phyloP scores from a whole-genome alignment of 441 rosid genomes.

The Euphorbia schlechtendalii region DNA sequence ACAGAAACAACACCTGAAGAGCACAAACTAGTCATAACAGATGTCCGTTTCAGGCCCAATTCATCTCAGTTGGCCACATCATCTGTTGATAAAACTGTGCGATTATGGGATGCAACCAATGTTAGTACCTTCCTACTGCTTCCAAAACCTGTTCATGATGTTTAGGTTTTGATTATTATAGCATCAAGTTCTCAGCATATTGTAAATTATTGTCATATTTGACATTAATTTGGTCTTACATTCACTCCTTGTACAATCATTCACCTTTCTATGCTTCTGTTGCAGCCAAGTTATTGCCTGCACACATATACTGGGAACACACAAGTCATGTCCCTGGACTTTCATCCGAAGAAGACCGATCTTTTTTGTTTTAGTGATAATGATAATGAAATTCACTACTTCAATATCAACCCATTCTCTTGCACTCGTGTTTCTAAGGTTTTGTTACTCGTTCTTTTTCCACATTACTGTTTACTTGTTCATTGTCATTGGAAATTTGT shows the following conservation, averaged over 20 bases:
- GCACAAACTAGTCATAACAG: conserved; percentile 56
- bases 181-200: conserved; percentile 1
- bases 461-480: not conserved
- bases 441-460: conserved; percentile 1
- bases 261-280: conserved; percentile 17
- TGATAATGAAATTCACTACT: conserved; percentile 47
- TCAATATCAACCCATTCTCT: conserved; percentile 42
- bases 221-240: not conserved
- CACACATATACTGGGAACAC: conserved; percentile 41
- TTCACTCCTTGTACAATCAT: conserved; percentile 8
- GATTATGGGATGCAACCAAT: conserved; percentile 62
- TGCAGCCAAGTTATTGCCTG: conserved; percentile 50
- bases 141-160: not conserved
- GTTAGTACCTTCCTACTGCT: conserved; percentile 30
- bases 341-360: conserved; percentile 64
- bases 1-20: conserved; percentile 53
- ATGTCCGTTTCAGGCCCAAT: conserved; percentile 63
- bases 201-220: not conserved
- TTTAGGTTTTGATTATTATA: not conserved
- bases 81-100: conserved; percentile 57
- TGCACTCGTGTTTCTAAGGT: conserved; percentile 49
- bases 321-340: conserved; percentile 65
- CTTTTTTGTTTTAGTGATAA: conserved; percentile 55
- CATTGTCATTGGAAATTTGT: not conserved
- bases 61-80: conserved; percentile 59